Conservation (phyloP, 495 filamentous ascomycete genomes). For the Xanthoparmelia taractica region DNA sequence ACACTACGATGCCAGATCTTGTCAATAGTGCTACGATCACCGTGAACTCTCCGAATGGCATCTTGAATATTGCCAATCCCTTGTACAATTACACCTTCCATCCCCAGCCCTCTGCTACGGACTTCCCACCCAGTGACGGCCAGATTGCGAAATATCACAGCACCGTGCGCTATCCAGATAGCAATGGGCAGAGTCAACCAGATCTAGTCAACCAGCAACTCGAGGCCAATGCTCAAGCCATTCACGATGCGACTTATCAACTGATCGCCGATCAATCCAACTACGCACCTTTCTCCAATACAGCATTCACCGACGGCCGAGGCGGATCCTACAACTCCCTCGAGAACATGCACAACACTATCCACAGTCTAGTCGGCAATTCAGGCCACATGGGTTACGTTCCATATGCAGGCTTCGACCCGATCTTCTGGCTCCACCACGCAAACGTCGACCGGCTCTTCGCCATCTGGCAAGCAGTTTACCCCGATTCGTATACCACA, state of each 20-base stretch:
- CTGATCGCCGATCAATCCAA: conserved; percentile 21
- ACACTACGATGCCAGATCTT: conserved; percentile 30
- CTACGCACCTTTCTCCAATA: conserved; percentile 26
- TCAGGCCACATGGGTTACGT: too few relatives aligned
- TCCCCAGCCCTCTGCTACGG: conserved; percentile 23
- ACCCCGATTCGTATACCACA: conserved; percentile 46
- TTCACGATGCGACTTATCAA: conserved; percentile 21
- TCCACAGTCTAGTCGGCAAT: too few relatives aligned
- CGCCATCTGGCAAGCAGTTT: conserved; percentile 63
- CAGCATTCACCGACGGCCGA: conserved; percentile 24
- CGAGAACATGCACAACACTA: too few relatives aligned
- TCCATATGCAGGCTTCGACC: too few relatives aligned
- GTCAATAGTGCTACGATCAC: conserved; percentile 32
- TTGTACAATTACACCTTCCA: conserved; percentile 33
- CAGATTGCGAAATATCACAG: conserved; percentile 17
- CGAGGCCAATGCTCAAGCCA: conserved; percentile 22
- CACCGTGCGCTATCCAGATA: conserved; percentile 24
- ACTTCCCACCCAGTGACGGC: conserved; percentile 24
- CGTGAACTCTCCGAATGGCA: conserved; percentile 34
- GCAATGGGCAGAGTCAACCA: conserved; percentile 21
- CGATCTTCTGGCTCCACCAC: too few relatives aligned
- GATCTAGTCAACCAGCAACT: conserved; percentile 19
- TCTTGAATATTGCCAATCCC: conserved; percentile 31
- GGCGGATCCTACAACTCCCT: too few relatives aligned
- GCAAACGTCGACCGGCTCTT: conserved; percentile 53